A percentile compares a stretch with the other conserved stretches of the same genome.
Evolutionary conservation across 176 grass and related monocot species (phyloP).

Genomic region (Musa schizocarpa): DNA sequence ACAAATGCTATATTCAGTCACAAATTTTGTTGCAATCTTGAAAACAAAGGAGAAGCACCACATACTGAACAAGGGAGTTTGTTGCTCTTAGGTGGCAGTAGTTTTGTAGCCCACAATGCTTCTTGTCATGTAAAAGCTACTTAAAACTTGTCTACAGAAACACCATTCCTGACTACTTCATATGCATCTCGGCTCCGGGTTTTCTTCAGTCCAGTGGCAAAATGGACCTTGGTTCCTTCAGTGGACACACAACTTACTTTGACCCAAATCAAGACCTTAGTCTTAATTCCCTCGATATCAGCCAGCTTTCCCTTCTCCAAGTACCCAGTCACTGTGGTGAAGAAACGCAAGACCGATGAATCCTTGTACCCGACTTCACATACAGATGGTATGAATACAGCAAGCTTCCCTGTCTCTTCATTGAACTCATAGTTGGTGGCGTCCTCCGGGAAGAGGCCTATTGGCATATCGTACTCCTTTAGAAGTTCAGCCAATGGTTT

Average conservation of each 20-base stretch:
- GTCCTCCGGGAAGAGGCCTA: slow-evolving; percentile 73
- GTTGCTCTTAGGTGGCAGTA: too few relatives aligned
- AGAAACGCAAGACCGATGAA: slow-evolving; percentile 78
- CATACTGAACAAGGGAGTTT: too few relatives aligned
- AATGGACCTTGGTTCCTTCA: slow-evolving; percentile 78
- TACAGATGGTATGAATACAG: slow-evolving; percentile 55
- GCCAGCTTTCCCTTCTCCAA: slow-evolving; percentile 81
- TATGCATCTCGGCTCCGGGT: slow-evolving; percentile 62
- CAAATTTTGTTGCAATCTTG: neutral
- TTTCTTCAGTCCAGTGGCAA: slow-evolving; percentile 64
- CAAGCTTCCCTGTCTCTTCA: slow-evolving; percentile 70
- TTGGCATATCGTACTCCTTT: slow-evolving; percentile 71
- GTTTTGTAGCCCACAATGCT: neutral
- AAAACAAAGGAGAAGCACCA: too few relatives aligned
- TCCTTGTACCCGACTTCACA: slow-evolving; percentile 95
- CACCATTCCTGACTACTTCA: slow-evolving; percentile 72
- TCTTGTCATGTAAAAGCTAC: neutral
- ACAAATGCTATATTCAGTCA: neutral
- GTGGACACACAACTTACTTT: slow-evolving; percentile 61
- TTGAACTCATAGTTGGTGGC: slow-evolving; percentile 92
- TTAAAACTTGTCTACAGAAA: slow-evolving; percentile 85
- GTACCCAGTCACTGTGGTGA: slow-evolving; percentile 71
- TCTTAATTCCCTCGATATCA: slow-evolving; percentile 84
- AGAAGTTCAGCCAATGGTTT: slow-evolving; percentile 76
- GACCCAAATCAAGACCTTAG: slow-evolving; percentile 75